These are phyloP conservation scores for Craspedostauros australis DNA, from an alignment of 108 stramenopile genomes.

Conservation along the genomic window DNA sequence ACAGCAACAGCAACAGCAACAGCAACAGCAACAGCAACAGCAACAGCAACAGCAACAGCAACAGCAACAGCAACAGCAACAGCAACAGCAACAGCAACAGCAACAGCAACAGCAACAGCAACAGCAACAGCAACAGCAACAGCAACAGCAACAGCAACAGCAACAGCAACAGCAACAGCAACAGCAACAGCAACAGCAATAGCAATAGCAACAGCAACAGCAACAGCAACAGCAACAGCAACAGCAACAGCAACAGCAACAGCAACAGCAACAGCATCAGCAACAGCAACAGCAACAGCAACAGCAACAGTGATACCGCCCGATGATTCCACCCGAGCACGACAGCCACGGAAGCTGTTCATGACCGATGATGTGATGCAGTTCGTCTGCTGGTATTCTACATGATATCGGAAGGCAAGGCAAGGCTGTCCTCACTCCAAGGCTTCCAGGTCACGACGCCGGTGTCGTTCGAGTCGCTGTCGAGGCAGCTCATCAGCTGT, in stretches of 20 bases:
- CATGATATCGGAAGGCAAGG: too few species aligned
- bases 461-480: too few species aligned
- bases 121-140: conserved; percentile 15
- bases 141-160: conserved; percentile 15
- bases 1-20: conserved; percentile 15
- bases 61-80: conserved; percentile 8
- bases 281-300: conserved; percentile 1
- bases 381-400: too few species aligned
- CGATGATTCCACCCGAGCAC: too few species aligned
- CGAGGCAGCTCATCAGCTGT: too few species aligned
- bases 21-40: conserved; percentile 15
- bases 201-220: conserved; percentile 14
- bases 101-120: conserved; percentile 13
- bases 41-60: conserved; percentile 9
- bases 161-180: conserved; percentile 15
- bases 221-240: conserved; percentile 15
- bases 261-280: conserved; percentile 14
- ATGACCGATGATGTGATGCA: too few species aligned
- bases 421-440: too few species aligned
- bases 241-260: conserved; percentile 15
- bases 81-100: conserved; percentile 13
- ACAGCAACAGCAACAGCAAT: conserved; percentile 14
- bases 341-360: too few species aligned
- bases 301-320: too few species aligned
- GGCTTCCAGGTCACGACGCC: too few species aligned